Conservation (phyloP, 306 rosid species). For the Elaeagnus macrophylla region DNA sequence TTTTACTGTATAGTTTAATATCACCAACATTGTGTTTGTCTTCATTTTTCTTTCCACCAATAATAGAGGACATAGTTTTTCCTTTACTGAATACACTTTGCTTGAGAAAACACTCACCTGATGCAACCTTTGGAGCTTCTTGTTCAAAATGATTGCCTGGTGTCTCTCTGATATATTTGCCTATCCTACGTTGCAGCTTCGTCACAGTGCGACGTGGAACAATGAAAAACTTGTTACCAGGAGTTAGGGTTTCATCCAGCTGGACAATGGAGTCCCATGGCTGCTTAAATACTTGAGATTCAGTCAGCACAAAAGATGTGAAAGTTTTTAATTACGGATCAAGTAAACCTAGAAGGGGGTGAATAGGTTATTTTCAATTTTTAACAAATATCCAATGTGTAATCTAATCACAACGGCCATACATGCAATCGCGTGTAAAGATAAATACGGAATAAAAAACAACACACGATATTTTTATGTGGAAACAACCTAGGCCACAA, state of each 20-base stretch:
- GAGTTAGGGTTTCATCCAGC: conserved; percentile 21
- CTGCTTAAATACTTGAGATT: conserved; percentile 19
- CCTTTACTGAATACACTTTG: not conserved
- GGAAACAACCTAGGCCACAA: no score
- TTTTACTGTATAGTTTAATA: not conserved
- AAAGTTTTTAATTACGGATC: no score
- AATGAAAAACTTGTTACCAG: conserved; percentile 19
- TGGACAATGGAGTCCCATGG: conserved; percentile 26
- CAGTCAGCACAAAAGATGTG: conserved; percentile 19
- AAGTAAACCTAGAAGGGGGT: no score
- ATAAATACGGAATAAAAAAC: no score
- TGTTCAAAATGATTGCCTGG: not conserved
- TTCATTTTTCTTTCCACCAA: not conserved
- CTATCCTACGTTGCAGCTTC: conserved; percentile 15
- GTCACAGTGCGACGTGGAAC: conserved; percentile 14
- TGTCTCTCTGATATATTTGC: conserved; percentile 7
- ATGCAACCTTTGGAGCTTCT: not conserved
- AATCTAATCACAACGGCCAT: no score
- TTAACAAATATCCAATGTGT: no score
- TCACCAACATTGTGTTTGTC: conserved; percentile 3
- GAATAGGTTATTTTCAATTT: no score
- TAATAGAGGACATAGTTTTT: not conserved
- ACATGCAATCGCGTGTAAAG: no score
- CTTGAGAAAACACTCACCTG: not conserved
- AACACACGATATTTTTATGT: no score